phyloP scores from a whole-genome alignment of 345 rosid species.

The Pugionium dolabratum region DNA sequence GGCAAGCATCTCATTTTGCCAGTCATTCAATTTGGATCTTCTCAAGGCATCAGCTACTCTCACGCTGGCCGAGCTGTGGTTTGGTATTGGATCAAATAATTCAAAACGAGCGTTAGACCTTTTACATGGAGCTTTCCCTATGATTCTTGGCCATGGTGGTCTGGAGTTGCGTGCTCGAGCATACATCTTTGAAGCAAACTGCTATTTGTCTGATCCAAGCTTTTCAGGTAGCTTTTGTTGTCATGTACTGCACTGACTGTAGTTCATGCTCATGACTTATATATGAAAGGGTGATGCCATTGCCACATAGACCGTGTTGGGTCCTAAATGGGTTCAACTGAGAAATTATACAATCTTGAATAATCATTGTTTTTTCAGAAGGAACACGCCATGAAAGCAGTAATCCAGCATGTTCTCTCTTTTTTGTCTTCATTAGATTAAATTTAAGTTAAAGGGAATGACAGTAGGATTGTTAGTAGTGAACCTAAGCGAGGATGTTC shows the following conservation, averaged over 20 bases:
- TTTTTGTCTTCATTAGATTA: background rate
- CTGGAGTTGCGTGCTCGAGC: slow-evolving; percentile 93
- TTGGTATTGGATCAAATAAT: slow-evolving; percentile 79
- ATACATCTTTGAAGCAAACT: slow-evolving; percentile 83
- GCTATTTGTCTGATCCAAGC: slow-evolving; percentile 79
- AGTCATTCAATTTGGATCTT: slow-evolving; percentile 94
- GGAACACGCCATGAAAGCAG: background rate
- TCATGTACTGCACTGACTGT: slow-evolving; percentile 23
- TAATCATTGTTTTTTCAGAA: slow-evolving; percentile 13
- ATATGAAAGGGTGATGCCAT: slow-evolving; percentile 2
- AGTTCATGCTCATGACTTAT: slow-evolving; percentile 7
- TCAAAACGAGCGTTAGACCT: slow-evolving; percentile 75
- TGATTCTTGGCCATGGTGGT: slow-evolving; percentile 97
- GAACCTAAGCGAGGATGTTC: slow-evolving; percentile 9
- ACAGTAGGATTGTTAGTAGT: background rate
- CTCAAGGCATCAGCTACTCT: slow-evolving; percentile 92
- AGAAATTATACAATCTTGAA: slow-evolving; percentile 7
- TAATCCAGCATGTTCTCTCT: background rate
- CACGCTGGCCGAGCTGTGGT: slow-evolving; percentile 92
- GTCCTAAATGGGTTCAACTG: background rate
- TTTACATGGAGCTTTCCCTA: slow-evolving; percentile 72
- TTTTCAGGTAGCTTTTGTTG: slow-evolving; percentile 59
- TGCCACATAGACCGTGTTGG: slow-evolving; percentile 17
- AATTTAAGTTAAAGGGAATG: background rate
- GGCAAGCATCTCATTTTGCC: slow-evolving; percentile 95